phyloP scores from a whole-genome alignment of 495 filamentous ascomycete genomes.

The Evernia prunastri region DNA sequence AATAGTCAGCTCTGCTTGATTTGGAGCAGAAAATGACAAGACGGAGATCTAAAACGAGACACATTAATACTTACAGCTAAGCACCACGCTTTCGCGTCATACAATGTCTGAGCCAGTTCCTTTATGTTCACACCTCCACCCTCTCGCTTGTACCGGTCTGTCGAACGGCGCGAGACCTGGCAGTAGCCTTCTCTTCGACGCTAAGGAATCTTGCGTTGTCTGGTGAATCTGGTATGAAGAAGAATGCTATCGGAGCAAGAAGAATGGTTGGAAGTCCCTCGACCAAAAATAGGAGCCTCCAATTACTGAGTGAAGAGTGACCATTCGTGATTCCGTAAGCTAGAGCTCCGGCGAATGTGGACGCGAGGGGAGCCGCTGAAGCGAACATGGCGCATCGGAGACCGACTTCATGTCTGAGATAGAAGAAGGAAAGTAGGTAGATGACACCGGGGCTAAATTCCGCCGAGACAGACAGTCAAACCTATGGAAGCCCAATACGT shows the following conservation, averaged over 20 bases:
- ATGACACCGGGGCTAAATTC: slow-evolving; percentile 41
- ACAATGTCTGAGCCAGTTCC: slow-evolving; percentile 39
- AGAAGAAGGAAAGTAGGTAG: slow-evolving; percentile 60
- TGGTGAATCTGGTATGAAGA: slow-evolving; percentile 53
- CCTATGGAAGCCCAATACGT: background rate
- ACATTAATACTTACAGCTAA: slow-evolving; percentile 9
- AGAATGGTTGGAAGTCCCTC: slow-evolving; percentile 58
- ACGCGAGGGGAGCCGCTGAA: slow-evolving; percentile 57
- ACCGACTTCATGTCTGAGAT: slow-evolving; percentile 55
- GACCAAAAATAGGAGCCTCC: slow-evolving; percentile 60
- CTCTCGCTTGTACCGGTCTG: slow-evolving; percentile 44
- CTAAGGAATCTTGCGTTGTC: slow-evolving; percentile 52
- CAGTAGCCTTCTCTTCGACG: slow-evolving; percentile 50
- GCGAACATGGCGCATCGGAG: slow-evolving; percentile 55
- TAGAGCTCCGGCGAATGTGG: slow-evolving; percentile 57
- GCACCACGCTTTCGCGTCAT: slow-evolving; percentile 41
- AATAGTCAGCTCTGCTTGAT: background rate
- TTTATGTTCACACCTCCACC: slow-evolving; percentile 37
- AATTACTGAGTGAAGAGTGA: slow-evolving; percentile 46
- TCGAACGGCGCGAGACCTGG: slow-evolving; percentile 44
- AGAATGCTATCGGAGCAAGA: slow-evolving; percentile 46
- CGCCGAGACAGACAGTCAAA: background rate
- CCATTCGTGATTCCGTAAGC: slow-evolving; percentile 59
- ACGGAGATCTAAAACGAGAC: background rate
- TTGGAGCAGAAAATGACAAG: background rate